Percentiles rank a stretch among this genome's conserved stretches.
Evolutionary conservation across 2,329 filamentous ascomycete genomes (phyloP).

Genomic region (Microsporum canis): DNA sequence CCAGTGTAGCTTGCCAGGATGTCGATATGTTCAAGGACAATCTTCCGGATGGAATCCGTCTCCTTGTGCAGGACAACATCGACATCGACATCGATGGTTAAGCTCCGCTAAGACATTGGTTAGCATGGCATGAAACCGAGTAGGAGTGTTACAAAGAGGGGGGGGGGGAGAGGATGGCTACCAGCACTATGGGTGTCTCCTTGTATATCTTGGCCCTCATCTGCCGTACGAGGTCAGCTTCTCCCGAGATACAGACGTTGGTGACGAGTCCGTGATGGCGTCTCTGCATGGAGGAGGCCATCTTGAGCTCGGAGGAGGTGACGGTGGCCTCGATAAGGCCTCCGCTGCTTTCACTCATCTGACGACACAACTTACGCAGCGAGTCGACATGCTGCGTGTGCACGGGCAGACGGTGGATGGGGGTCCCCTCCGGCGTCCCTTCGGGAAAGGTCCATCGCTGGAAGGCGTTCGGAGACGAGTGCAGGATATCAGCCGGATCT

Average conservation of each 20-base stretch:
- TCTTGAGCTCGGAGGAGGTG: conserved; percentile 67
- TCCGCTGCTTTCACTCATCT: conserved; percentile 58
- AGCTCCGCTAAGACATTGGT: conserved; percentile 57
- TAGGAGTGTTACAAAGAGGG: background rate
- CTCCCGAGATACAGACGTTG: conserved; percentile 82
- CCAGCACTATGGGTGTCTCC: conserved; percentile 82
- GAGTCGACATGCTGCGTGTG: conserved; percentile 77
- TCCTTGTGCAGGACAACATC: conserved; percentile 72
- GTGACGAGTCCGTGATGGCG: conserved; percentile 54
- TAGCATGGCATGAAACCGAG: conserved; percentile 16
- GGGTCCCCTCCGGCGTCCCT: conserved; percentile 70
- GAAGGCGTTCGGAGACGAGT: conserved; percentile 77
- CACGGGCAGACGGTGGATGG: conserved; percentile 81
- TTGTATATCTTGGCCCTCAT: conserved; percentile 83
- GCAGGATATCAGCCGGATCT: conserved; percentile 86
- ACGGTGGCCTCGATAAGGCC: conserved; percentile 74
- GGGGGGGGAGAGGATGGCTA: conserved; percentile 39
- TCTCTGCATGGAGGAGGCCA: conserved; percentile 39
- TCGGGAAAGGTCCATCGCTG: conserved; percentile 89
- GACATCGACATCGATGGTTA: conserved; percentile 85
- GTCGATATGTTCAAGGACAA: conserved; percentile 75
- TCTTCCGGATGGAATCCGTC: conserved; percentile 56
- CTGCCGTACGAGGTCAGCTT: conserved; percentile 77
- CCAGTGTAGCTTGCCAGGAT: conserved; percentile 78
- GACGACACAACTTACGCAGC: conserved; percentile 66